Conservation (phyloP, 352 stramenopile genomes). For the Globisporangium irregulare region DNA sequence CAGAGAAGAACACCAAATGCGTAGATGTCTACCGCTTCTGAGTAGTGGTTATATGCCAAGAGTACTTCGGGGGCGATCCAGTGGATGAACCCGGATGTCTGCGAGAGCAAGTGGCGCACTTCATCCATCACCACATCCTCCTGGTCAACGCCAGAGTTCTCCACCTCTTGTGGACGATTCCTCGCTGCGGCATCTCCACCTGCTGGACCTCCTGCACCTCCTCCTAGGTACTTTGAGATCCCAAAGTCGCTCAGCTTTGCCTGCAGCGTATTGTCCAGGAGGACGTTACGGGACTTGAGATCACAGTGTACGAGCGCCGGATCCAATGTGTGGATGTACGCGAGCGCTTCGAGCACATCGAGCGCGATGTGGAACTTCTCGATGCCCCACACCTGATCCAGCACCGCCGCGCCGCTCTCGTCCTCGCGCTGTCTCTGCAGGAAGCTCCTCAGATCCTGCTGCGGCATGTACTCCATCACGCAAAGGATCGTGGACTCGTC, state of each 20-base stretch:
- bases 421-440: conserved; percentile 13
- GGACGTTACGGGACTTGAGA: conserved; percentile 28
- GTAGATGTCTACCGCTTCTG: conserved; percentile 24
- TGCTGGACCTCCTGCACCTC: background rate
- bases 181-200: background rate
- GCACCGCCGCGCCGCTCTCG: background rate
- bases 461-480: conserved; percentile 45
- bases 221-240: conserved; percentile 20
- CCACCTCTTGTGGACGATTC: background rate
- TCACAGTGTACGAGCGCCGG: conserved; percentile 26
- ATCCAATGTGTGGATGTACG: conserved; percentile 30
- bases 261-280: conserved; percentile 19
- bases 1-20: conserved; percentile 23
- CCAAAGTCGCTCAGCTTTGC: conserved; percentile 32
- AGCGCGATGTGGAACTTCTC: conserved; percentile 41
- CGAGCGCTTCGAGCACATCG: conserved; percentile 41
- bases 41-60: conserved; percentile 21
- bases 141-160: background rate
- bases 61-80: conserved; percentile 26
- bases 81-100: conserved; percentile 12
- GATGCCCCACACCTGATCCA: conserved; percentile 21
- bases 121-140: conserved; percentile 18
- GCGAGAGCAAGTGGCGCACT: conserved; percentile 21
- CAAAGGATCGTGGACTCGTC: conserved; percentile 30
- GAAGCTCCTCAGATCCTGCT: conserved; percentile 34